phyloP scores from a whole-genome alignment of 768 basidiomycete species.

The Auriscalpium orientale region DNA sequence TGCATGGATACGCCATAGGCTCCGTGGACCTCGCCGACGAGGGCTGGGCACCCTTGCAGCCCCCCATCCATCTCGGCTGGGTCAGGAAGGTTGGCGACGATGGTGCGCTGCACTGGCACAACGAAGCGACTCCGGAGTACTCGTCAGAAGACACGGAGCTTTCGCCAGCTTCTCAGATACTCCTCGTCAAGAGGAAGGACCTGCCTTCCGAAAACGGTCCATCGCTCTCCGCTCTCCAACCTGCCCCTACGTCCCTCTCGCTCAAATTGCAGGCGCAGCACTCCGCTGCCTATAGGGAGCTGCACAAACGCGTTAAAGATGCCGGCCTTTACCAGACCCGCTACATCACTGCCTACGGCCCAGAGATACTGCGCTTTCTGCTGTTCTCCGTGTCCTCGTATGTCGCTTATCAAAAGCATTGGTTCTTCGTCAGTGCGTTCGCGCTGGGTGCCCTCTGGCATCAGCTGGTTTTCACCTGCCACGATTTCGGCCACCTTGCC shows the following conservation, averaged over 20 bases:
- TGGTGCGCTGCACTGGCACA: conserved; percentile 21
- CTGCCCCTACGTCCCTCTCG: conserved; percentile 47
- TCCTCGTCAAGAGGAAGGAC: conserved; percentile 47
- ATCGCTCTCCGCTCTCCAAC: conserved; percentile 38
- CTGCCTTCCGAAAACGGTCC: conserved; percentile 27
- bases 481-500: conserved; percentile 93
- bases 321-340: conserved; percentile 84
- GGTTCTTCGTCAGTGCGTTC: conserved; percentile 69
- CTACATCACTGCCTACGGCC: conserved; percentile 83
- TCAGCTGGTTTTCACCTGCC: conserved; percentile 85
- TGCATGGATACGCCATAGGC: conserved; percentile 64
- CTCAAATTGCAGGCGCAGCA: conserved; percentile 54
- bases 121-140: conserved; percentile 8
- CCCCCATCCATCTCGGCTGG: conserved; percentile 85
- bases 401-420: conserved; percentile 51
- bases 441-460: conserved; percentile 91
- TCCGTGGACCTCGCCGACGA: conserved; percentile 46
- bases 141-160: conserved; percentile 20
- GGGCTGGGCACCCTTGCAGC: conserved; percentile 70
- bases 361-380: conserved; percentile 75
- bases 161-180: conserved; percentile 40
- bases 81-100: conserved; percentile 44
- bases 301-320: conserved; percentile 65
- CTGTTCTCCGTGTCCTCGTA: conserved; percentile 53
- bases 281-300: conserved; percentile 69